Base-by-base conservation (phyloP, 1,284 basidiomycete genomes). In the Volvariella volvacea region DNA sequence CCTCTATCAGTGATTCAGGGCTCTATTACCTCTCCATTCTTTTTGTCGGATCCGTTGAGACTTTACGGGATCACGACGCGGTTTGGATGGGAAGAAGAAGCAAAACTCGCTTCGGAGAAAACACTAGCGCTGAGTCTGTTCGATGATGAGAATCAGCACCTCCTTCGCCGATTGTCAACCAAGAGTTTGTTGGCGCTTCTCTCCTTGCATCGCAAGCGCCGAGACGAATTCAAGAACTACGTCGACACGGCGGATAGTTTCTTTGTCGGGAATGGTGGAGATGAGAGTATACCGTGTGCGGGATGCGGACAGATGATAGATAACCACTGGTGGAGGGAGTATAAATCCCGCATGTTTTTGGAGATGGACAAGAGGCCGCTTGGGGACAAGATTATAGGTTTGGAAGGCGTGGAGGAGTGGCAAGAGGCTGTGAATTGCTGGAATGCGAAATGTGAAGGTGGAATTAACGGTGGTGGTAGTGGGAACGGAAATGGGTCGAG, bases 1-100 rank as follows among this genome's bases (percentile, higher is more conserved):
- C 68, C 68, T 2, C 49, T 70, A 17, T 66, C 64, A n/a, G 45
- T 64, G 41, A 61, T 70, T 16, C 62, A 67, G 2, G 50, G 62
- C 4, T 58, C 59, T 9, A 58, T 66, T 25, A 63, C 64, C 1
- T 52, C 63, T 2, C 66, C 67, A 2, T 42, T 59, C 4, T 68
- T 69, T 49, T 60, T 68, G 19, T 50, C 54, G 7, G 55, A 63
- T 1, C 65, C 68, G 2, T 49, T 70, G 20, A 58, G 62, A 16
- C 54, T 70, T 3, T 71, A 68, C 47, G 63, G 56, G 0, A 54
- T 71, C 22, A 56, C 66, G 9, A 58, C 62, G n/a, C 60, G 60
- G n/a, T 61, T 64, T 39, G 64, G 58, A 2, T 71, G 69, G 68
- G 59, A 60, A 22, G 61, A 65, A 34, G 70, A 71, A 50, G 56